These are phyloP conservation scores for Didymella pomorum DNA, from an alignment of 2,329 filamentous ascomycete species.

Conservation along the genomic window DNA sequence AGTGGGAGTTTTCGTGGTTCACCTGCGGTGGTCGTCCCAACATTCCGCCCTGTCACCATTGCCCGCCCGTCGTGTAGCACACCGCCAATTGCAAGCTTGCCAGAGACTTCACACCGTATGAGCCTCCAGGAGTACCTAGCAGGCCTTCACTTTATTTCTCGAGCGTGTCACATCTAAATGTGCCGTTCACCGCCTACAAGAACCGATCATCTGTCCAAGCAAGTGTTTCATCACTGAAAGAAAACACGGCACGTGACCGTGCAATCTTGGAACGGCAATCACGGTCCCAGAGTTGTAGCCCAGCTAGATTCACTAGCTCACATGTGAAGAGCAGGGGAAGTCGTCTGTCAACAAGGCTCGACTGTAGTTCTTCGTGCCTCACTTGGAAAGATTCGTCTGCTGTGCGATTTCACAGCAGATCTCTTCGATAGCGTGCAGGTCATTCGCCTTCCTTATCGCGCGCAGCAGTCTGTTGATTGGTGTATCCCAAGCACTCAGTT, in stretches of 20 bases:
- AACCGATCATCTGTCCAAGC: background rate
- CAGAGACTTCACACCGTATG: slow-evolving; percentile 2
- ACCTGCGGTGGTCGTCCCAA: slow-evolving; percentile 25
- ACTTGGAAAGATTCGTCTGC: background rate
- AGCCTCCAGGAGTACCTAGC: background rate
- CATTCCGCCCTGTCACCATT: slow-evolving; percentile 24
- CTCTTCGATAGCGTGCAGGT: slow-evolving; percentile 9
- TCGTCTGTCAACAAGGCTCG: background rate
- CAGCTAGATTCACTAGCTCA: background rate
- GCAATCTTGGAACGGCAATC: background rate
- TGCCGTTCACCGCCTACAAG: slow-evolving; percentile 15
- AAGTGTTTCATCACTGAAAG: background rate
- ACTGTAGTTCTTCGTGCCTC: background rate
- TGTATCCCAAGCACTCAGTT: background rate
- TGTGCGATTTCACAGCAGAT: background rate
- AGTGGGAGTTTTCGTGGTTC: slow-evolving; percentile 12
- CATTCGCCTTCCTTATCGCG: slow-evolving; percentile 12
- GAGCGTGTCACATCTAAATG: background rate
- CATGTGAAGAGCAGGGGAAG: background rate
- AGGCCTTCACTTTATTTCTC: slow-evolving; percentile 1
- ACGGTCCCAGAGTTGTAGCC: background rate
- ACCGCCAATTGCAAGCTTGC: slow-evolving; percentile 30
- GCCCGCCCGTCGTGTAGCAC: slow-evolving; percentile 21
- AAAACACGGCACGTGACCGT: slow-evolving; percentile 2
- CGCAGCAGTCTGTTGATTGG: slow-evolving; percentile 14